phyloP scores from a whole-genome alignment of 2,329 filamentous ascomycete species.

The Cladophialophora bantiana region DNA sequence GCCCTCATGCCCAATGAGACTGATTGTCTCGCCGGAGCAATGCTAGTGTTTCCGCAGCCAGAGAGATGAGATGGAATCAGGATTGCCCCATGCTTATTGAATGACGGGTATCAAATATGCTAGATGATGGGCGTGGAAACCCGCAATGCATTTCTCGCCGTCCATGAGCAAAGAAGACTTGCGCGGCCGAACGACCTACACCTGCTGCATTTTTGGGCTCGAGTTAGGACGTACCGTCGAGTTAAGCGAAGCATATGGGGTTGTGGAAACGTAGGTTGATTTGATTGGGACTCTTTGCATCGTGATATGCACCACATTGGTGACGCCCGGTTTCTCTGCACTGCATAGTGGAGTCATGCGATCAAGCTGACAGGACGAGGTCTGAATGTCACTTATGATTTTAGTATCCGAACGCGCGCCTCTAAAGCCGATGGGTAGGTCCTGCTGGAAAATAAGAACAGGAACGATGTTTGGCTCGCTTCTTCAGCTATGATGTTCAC shows the following conservation, averaged over 20 bases:
- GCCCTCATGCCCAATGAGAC: neutral
- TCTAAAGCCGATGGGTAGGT: neutral
- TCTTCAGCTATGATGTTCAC: conserved; percentile 33
- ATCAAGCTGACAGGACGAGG: neutral
- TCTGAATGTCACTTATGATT: neutral
- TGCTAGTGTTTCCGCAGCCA: neutral
- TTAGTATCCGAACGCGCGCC: neutral
- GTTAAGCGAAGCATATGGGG: neutral
- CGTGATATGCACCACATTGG: neutral
- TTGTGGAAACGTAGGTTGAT: neutral
- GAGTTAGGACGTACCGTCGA: neutral
- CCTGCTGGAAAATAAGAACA: neutral
- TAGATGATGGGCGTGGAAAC: neutral
- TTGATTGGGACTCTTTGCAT: neutral
- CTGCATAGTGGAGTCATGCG: neutral
- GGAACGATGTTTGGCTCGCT: neutral
- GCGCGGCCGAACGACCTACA: neutral
- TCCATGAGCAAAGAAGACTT: neutral
- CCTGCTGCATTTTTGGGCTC: neutral
- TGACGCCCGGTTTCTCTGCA: neutral
- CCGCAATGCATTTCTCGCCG: neutral
- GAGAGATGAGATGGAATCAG: too few species aligned
- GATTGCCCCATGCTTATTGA: too few species aligned
- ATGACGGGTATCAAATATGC: too few species aligned
- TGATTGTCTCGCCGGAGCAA: neutral